These are phyloP conservation scores for Colletotrichum navitas DNA, from an alignment of 2,329 filamentous ascomycete species.

Conservation along the genomic window DNA sequence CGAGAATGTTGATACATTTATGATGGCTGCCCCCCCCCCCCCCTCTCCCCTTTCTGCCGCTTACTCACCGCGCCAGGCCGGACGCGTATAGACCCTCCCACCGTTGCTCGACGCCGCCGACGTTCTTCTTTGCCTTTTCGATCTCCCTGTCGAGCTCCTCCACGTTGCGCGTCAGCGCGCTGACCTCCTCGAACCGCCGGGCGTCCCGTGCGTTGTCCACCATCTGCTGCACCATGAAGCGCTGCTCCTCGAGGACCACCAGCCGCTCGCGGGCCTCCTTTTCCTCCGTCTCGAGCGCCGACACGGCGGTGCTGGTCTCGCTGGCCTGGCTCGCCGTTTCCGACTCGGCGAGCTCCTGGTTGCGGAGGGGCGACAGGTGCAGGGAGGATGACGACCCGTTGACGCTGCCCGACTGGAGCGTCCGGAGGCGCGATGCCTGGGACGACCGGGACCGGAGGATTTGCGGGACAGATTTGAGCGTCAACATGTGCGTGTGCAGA, in stretches of 20 bases:
- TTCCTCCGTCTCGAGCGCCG: conserved; percentile 82
- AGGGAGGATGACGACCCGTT: conserved; percentile 54
- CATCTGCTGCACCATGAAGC: conserved; percentile 90
- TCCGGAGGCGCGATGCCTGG: conserved; percentile 47
- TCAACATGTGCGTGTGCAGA: conserved; percentile 90
- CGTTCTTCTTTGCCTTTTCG: conserved; percentile 71
- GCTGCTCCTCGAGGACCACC: conserved; percentile 90
- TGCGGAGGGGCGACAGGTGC: conserved; percentile 57
- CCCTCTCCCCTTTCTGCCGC: neutral
- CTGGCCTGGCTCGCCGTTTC: conserved; percentile 65
- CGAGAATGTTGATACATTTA: conserved; percentile 5
- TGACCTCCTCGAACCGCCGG: conserved; percentile 87
- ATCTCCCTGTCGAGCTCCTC: conserved; percentile 88
- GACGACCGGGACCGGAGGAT: conserved; percentile 65
- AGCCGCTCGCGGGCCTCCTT: conserved; percentile 83
- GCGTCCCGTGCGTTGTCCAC: conserved; percentile 80
- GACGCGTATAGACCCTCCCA: conserved; percentile 65
- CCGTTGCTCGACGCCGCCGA: conserved; percentile 73
- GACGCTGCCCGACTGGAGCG: conserved; percentile 49
- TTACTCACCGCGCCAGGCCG: conserved; percentile 27
- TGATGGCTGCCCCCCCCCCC: neutral
- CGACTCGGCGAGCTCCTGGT: conserved; percentile 60
- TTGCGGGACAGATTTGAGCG: conserved; percentile 80
- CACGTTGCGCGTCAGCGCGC: conserved; percentile 81
- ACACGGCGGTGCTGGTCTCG: conserved; percentile 66